Conservation (phyloP, 805 yeast genomes). For the Saccharomycopsis sp. region DNA sequence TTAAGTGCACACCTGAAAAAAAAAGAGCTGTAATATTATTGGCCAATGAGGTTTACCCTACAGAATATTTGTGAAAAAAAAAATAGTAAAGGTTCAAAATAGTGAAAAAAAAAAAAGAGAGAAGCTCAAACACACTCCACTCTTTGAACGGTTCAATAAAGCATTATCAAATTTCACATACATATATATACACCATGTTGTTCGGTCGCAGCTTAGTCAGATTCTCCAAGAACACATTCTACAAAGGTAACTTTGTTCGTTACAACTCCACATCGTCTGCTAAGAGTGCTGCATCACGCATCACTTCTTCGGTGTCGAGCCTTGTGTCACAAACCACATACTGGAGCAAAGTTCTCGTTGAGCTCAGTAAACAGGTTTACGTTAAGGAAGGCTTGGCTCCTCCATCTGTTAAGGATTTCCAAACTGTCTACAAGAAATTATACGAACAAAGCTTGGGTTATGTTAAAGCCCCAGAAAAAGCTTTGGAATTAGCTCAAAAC, state of each 20-base stretch:
- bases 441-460: slow-evolving; percentile 37
- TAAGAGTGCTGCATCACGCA: slow-evolving; percentile 24
- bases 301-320: slow-evolving; percentile 30
- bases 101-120: no score
- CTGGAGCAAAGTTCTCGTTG: slow-evolving; percentile 55
- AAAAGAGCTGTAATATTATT: no score
- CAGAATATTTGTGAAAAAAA: no score
- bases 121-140: no score
- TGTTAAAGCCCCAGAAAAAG: slow-evolving; percentile 52
- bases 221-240: slow-evolving; percentile 22
- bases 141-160: no score
- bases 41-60: no score
- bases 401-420: slow-evolving; percentile 70
- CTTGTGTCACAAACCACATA: slow-evolving; percentile 63
- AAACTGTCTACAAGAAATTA: slow-evolving; percentile 55
- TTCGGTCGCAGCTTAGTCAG: slow-evolving; percentile 1
- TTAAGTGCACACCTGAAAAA: no score
- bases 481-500: slow-evolving; percentile 37
- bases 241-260: slow-evolving; percentile 24
- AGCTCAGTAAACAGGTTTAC: slow-evolving; percentile 70
- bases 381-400: slow-evolving; percentile 90
- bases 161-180: no score
- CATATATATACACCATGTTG: background rate
- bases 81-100: no score
- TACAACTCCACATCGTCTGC: slow-evolving; percentile 28